Conservation (phyloP, 352 stramenopile species). For the Globisporangium acanthophoron region DNA sequence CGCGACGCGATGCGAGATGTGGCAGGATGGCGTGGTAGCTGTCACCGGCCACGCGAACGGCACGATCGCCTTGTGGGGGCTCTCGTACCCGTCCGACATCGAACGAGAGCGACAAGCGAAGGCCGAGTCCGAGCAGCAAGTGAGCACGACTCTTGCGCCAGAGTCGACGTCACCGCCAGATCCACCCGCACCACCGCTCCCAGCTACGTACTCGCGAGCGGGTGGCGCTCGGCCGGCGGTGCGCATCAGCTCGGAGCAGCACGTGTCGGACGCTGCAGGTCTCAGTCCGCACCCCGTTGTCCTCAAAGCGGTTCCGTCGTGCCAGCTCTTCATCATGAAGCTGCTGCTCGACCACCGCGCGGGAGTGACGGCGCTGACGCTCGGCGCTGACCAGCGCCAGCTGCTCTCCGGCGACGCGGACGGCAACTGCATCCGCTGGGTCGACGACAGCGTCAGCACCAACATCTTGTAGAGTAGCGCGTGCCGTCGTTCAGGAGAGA, state of each 20-base stretch:
- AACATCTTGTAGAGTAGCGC: constrained; percentile 37
- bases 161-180: background rate
- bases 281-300: constrained; percentile 1
- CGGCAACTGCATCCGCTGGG: constrained; percentile 72
- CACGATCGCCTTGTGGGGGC: constrained; percentile 65
- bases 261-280: background rate
- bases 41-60: constrained; percentile 68
- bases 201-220: constrained; percentile 6
- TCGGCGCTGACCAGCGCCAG: constrained; percentile 59
- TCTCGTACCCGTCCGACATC: constrained; percentile 57
- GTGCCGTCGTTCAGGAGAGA: background rate
- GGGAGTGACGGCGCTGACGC: constrained; percentile 48
- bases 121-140: constrained; percentile 1
- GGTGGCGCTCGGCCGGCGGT: constrained; percentile 4
- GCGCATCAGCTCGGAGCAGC: constrained; percentile 8
- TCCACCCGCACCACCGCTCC: background rate
- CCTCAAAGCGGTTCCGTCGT: constrained; percentile 50
- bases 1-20: constrained; percentile 65
- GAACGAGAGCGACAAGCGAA: constrained; percentile 17
- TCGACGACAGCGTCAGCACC: constrained; percentile 68
- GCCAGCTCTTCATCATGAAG: constrained; percentile 72
- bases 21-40: constrained; percentile 62
- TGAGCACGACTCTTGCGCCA: background rate
- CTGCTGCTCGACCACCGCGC: constrained; percentile 61
- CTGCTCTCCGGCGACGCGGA: constrained; percentile 61